Evolutionary conservation across 305 asterid genomes (phyloP).

Genomic region (Petunia hybrid): DNA sequence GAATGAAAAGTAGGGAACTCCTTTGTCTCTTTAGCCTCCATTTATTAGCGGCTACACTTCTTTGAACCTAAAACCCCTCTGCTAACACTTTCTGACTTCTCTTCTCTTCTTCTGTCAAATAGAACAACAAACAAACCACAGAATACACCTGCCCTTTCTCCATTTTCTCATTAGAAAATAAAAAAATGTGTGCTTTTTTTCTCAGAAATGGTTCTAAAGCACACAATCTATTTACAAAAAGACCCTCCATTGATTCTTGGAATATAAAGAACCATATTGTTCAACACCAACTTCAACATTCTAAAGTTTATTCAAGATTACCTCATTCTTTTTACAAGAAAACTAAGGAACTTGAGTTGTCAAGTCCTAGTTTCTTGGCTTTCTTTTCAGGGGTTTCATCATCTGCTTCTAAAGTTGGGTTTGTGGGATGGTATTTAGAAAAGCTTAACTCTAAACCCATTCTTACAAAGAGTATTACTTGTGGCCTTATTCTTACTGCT

Average conservation of each 20-base stretch:
- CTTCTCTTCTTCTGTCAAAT: too few species aligned
- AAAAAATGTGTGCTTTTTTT: conserved; percentile 28
- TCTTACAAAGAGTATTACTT: conserved; percentile 78
- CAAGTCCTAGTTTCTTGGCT: conserved; percentile 43
- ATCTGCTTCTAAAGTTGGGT: conserved; percentile 44
- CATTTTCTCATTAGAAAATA: not conserved
- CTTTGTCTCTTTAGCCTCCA: too few species aligned
- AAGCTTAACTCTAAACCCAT: conserved; percentile 70
- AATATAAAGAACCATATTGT: conserved; percentile 31
- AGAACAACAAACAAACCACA: not conserved
- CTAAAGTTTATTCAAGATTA: conserved; percentile 51
- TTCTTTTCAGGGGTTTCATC: conserved; percentile 45
- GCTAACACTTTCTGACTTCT: too few species aligned
- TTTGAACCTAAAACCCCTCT: too few species aligned
- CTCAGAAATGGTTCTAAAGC: conserved; percentile 37
- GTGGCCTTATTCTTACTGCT: conserved; percentile 78
- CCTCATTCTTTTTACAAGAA: conserved; percentile 48
- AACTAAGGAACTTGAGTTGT: conserved; percentile 42
- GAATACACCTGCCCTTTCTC: conserved; percentile 20
- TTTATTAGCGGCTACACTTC: too few species aligned
- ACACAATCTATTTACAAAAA: conserved; percentile 37
- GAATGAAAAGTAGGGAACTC: too few species aligned
- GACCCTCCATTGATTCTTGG: conserved; percentile 29
- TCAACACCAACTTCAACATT: conserved; percentile 45
- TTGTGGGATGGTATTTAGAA: conserved; percentile 75